Conservation (phyloP, 176 grass and related monocot genomes). For the Triticum urartu region DNA sequence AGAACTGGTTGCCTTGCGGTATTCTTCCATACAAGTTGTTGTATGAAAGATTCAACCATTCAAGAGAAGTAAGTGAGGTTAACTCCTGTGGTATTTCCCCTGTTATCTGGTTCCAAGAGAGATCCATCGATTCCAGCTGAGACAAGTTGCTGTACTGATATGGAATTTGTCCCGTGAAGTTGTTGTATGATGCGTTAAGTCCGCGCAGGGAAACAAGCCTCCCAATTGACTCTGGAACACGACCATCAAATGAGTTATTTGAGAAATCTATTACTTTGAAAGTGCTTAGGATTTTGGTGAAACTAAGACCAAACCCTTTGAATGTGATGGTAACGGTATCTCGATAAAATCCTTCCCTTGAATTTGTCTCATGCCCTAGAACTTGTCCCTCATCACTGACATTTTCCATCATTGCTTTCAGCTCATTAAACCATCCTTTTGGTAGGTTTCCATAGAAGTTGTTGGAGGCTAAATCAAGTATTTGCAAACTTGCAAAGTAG, state of each 20-base stretch:
- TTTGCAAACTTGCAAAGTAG: slow-evolving; percentile 16
- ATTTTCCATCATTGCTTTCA: slow-evolving; percentile 28
- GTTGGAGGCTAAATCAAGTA: slow-evolving; percentile 40
- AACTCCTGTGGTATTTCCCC: slow-evolving; percentile 32
- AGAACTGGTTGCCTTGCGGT: background rate
- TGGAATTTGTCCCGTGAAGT: slow-evolving; percentile 11
- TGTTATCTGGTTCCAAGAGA: slow-evolving; percentile 40
- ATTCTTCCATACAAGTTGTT: slow-evolving; percentile 43
- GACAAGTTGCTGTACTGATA: background rate
- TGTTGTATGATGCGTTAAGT: slow-evolving; percentile 30
- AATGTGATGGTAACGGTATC: background rate
- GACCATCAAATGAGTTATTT: slow-evolving; percentile 27
- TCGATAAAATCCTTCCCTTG: background rate
- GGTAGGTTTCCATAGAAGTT: background rate
- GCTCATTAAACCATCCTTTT: background rate
- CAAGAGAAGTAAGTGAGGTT: slow-evolving; percentile 37
- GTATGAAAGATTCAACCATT: slow-evolving; percentile 38
- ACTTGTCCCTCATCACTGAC: background rate
- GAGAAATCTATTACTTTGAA: slow-evolving; percentile 45
- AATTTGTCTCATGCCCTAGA: background rate
- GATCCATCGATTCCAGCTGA: slow-evolving; percentile 37
- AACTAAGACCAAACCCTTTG: background rate
- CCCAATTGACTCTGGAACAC: slow-evolving; percentile 16
- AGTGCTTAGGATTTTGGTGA: slow-evolving; percentile 21
- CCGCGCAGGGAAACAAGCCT: background rate